Evolutionary conservation across 345 rosid genomes (phyloP).

Genomic region (Brassica carinata): DNA sequence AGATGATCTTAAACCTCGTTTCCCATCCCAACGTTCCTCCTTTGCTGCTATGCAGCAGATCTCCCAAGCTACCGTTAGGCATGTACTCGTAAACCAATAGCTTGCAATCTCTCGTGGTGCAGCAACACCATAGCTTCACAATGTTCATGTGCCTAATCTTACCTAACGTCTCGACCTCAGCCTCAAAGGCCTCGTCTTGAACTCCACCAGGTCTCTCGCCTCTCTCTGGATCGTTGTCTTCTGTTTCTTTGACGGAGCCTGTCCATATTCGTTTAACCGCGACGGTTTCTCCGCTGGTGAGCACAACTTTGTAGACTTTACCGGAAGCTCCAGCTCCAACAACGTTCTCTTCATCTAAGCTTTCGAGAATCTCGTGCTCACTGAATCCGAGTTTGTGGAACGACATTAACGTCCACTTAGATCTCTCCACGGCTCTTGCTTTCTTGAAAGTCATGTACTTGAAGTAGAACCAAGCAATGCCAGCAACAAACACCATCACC

Average conservation of each 20-base stretch:
- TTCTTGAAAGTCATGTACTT: constrained; percentile 73
- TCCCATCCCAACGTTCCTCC: constrained; percentile 88
- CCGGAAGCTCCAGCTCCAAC: constrained; percentile 90
- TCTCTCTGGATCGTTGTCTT: constrained; percentile 60
- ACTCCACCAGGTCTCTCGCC: constrained; percentile 43
- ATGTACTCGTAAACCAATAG: constrained; percentile 94
- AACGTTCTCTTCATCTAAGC: constrained; percentile 90
- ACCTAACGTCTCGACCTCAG: constrained; percentile 87
- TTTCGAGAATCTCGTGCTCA: constrained; percentile 81
- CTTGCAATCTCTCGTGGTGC: constrained; percentile 80
- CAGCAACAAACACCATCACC: constrained; percentile 61
- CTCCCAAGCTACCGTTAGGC: constrained; percentile 97
- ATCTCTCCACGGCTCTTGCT: constrained; percentile 65
- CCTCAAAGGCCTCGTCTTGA: constrained; percentile 79
- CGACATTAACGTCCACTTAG: constrained; percentile 96
- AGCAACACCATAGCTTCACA: constrained; percentile 96
- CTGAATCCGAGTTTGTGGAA: constrained; percentile 93
- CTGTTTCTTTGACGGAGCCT: constrained; percentile 54
- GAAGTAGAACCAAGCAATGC: constrained; percentile 77
- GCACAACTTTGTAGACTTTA: constrained; percentile 89
- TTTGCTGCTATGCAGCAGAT: constrained; percentile 86
- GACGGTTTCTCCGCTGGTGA: constrained; percentile 76
- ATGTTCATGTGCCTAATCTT: constrained; percentile 98
- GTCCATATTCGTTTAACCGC: constrained; percentile 97
- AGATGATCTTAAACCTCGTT: constrained; percentile 71